Conservation (phyloP, 2,329 filamentous ascomycete species). For the Sclerotinia trifoliorum region DNA sequence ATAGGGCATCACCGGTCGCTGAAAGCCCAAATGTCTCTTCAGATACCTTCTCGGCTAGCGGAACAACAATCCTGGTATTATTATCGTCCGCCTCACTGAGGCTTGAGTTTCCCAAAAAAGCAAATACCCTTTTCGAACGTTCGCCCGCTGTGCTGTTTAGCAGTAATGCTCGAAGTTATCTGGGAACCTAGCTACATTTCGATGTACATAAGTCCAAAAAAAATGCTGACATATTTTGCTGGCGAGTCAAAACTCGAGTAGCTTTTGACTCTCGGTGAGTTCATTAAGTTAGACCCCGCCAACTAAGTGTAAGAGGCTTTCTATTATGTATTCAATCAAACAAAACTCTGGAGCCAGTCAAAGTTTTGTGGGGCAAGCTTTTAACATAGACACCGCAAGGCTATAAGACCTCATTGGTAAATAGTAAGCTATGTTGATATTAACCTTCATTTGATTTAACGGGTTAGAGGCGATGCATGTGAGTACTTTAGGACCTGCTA, state of each 20-base stretch:
- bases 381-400: not conserved
- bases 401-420: conserved; percentile 8
- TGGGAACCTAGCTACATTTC: conserved; percentile 5
- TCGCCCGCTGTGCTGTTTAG: not conserved
- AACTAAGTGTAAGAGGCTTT: not conserved
- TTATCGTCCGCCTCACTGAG: conserved; percentile 19
- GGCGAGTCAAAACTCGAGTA: not conserved
- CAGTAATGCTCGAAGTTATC: conserved; percentile 15
- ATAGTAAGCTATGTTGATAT: not conserved
- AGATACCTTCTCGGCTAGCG: conserved; percentile 15
- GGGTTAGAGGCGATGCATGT: not conserved
- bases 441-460: not conserved
- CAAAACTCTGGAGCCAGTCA: conserved; percentile 9
- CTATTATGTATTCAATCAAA: not conserved
- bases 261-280: conserved; percentile 10
- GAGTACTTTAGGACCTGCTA: not conserved
- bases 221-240: conserved; percentile 12
- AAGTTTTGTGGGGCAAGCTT: conserved; percentile 4
- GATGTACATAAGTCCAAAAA: conserved; percentile 1
- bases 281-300: conserved; percentile 18
- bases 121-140: not conserved
- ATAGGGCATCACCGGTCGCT: not conserved
- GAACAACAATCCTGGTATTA: conserved; percentile 7
- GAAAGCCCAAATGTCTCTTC: conserved; percentile 11
- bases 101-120: conserved; percentile 22